Base-by-base conservation (phyloP, 805 yeast species). In the Candida coquimbonensis region DNA sequence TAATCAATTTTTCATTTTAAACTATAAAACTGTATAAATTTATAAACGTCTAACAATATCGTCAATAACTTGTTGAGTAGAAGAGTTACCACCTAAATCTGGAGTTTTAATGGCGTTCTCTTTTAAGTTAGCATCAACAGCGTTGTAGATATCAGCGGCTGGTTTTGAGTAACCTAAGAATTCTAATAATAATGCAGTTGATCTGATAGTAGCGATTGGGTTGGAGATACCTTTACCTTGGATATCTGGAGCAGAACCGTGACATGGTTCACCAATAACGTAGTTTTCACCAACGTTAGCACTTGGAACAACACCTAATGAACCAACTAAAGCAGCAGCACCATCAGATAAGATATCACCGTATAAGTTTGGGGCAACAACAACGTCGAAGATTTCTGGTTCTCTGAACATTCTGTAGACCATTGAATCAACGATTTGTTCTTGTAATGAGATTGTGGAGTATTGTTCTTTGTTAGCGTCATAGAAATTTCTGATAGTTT, bases 221-320 rank as follows among this genome's bases (percentile, higher is more conserved):
- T 91, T 91, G 44, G 96, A 78, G 58, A 88, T 87, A 59, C 93
- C 93, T 68, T 77, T 82, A 58, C 99, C 99, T 65, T 90, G 96
- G 55, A 93, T 93, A 67, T 93, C 99, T 47, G 99, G 99, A 45
- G 99, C 99, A 46, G 96, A 87, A 51, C 99, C 99, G 70, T 93
- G 99, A 65, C 97, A 90, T 63, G 99, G 99, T 72, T 93, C 99
- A 65, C 99, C 99, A 63, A 93, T 88, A 52, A 95, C 97, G 63
- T 93, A 91, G 64, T 75, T 70, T 64, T 89, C 96, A 61, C 99
- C 99, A 52, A 93, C 99, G 62, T 93, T 93, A 50, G 98, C 98
- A 45, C 95, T 84, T 60, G 99, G 98, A 47, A 93, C 97, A 47
- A 93, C 96, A 63, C 99, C 99, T 53, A 93, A 78, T 29, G 98